Evolutionary conservation across 345 rosid genomes (phyloP), one percentile per base, ranked within the genome.

Genomic region (Bruguiera sexangula): DNA sequence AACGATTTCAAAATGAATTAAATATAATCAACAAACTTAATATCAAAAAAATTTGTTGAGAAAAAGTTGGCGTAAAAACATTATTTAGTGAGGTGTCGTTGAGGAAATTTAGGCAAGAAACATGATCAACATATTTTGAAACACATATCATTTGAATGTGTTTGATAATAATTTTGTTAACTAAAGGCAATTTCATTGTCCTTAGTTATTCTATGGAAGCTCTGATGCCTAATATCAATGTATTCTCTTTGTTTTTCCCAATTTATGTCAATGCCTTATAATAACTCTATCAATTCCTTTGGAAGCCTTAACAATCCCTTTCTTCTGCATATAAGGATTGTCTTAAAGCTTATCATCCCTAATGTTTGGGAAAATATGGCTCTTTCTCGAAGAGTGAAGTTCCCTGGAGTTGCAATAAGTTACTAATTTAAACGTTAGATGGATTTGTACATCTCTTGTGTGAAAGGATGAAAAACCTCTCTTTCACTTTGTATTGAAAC

Each of bases 261-360:
- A 3, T 29, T 29, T 29, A 29, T 31, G 5, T 31, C 5, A 31
- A 31, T 31, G 22, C 7, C 68, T 5, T 50, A 29, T 53, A 20
- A 6, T n/a, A 19, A 54, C 6, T 20, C 10, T 87, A 22, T 22
- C 34, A 31, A 31, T 31, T 31, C 5, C 6, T 31, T 4, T 4
- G 5, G 0, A 31, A 31, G 6, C 34, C 0, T 31, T 53, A 20
- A 6, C 30, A 19, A 54, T 13, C 18, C 10, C n/a, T 9, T 31
- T 59, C 22, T 50, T 22, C 20, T 79, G 9, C 39, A 30, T 68
- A 63, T 62, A 87, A 87, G 81, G 75, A 74, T 61, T 87, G 87
- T 54, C 65, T 72, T 8, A 85, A 87, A 78, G 82, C 71, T 73
- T 83, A 73, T 77, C 91, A 85, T 72, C 78, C 80, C 0, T 27